Conservation (phyloP, 1,139 yeast species). For the Kodamaea anthophila region DNA sequence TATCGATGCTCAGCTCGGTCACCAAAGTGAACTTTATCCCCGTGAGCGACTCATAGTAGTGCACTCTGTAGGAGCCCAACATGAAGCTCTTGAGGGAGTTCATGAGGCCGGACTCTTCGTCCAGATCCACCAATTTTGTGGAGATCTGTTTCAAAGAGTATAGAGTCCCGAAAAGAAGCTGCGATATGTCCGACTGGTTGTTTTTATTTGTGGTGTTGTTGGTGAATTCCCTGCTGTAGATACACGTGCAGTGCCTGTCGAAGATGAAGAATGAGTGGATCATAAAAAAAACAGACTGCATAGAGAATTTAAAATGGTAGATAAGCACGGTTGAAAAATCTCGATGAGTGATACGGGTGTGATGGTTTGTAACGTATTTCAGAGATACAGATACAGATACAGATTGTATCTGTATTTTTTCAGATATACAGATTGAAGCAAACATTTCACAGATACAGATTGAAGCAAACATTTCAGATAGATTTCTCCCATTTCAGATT, state of each 20-base stretch:
- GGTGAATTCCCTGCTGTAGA: constrained; percentile 61
- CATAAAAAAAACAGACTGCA: constrained; percentile 5
- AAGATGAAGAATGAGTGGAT: constrained; percentile 83
- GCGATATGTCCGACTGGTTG: constrained; percentile 61
- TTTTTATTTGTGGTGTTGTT: constrained; percentile 39
- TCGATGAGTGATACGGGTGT: no score
- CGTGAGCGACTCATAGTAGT: constrained; percentile 72
- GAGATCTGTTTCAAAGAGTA: constrained; percentile 75
- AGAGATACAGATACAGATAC: no score
- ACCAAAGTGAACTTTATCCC: constrained; percentile 71
- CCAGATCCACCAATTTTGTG: constrained; percentile 47
- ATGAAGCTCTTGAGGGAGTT: constrained; percentile 61
- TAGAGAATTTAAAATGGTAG: no score
- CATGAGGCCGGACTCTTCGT: constrained; percentile 13
- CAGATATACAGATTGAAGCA: no score
- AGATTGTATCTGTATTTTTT: no score
- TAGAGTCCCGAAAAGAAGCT: constrained; percentile 81
- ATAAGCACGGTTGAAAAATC: no score
- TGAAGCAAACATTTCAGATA: no score
- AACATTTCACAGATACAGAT: no score
- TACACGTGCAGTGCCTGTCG: constrained; percentile 83
- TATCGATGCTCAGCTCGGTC: constrained; percentile 61
- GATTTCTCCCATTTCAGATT: no score
- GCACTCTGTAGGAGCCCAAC: constrained; percentile 72
- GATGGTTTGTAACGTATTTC: no score